Evolutionary conservation across 2,329 filamentous ascomycete genomes (phyloP), one percentile per base, ranked within the genome.

Genomic region (Diaporthe aspalathi): DNA sequence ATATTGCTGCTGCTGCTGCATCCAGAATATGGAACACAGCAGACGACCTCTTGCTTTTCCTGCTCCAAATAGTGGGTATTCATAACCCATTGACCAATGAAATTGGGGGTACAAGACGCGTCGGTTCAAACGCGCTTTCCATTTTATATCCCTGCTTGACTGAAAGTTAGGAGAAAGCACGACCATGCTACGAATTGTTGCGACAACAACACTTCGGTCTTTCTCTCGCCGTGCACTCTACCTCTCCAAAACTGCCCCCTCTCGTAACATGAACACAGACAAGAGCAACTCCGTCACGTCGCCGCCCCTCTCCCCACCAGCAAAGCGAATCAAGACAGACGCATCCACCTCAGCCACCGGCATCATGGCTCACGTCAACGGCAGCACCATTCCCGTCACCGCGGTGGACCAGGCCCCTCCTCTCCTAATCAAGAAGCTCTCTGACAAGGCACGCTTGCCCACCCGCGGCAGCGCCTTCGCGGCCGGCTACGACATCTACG

Each of bases 401-500:
- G 81, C 65, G 14, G 72, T 84, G 76, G 80, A 83, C 70, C 80
- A 81, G 56, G 76, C 81, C 3, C 90, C 91, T n/a, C 84, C 91
- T 3, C 88, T 97, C 66, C 89, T 94, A 73, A 91, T 99, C 83
- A 95, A 98, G 87, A 94, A 97, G 82, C 91, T 98, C 72, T 92
- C 92, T 11, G 85, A 90, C 47, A 90, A 92, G 74, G 96, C 92
- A n/a, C 89, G 88, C 57, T 87, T 95, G 29, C 96, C 96, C 14
- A 98, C 94, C 0, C 91, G 95, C 69, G 96, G 96, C 75, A 97
- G 93, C 75, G 92, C 91, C 67, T 95, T 93, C 79, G 94, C 96
- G 0, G 96, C 96, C 1, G 96, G 96, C 45, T 98, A 98, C 84
- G 96, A 99, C 82, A 80, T 99, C 71, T 98, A 98, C 83, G 92